Base-by-base conservation (phyloP, 768 basidiomycete species). In the Termitomyces sp. region DNA sequence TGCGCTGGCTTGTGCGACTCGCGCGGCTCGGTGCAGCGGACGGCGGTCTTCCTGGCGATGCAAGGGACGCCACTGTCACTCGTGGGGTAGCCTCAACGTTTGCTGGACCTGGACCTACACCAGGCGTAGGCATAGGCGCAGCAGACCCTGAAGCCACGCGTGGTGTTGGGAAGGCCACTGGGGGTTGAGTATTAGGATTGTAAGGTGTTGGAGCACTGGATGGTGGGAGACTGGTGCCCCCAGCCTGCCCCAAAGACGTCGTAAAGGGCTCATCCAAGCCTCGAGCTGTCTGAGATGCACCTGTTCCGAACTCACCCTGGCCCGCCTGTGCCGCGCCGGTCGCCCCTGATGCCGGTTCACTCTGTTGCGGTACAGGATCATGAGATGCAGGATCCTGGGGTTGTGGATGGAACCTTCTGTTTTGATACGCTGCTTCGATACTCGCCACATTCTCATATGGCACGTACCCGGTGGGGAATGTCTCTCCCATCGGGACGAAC, bases 401-500 rank as follows among this genome's bases (percentile, higher is more conserved):
- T 13, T n/a, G 55, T 22, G 55, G 55, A 56, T 61, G 60, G 20
- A 56, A 36, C 22, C 32, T 39, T 16, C 40, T 15, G 18, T 33
- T 49, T 32, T 39, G 44, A 50, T 48, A 56, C 8, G 36, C 28
- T 22, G 60, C 55, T 48, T 55, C 55, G 8, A 45, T 46, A 63
- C n/a, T 65, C 45, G 36, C 58, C 33, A 57, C 60, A 7, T 56
- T 52, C 18, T 33, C 60, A 11, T 65, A 60, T 24, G 58, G 57
- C 32, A 68, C 67, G 46, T 65, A 66, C 20, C 65, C 67, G 20
- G 52, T 57, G 1, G 65, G 65, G 50, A 45, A 68, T 11, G 58
- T 56, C 42, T 59, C 57, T 16, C 61, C 55, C 3, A 4, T n/a
- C 20, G 60, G n/a, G 16, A 33, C 12, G 18, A 61, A 56, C 6